phyloP scores from a whole-genome alignment of 352 stramenopile genomes.

The Pythium monospermum region DNA sequence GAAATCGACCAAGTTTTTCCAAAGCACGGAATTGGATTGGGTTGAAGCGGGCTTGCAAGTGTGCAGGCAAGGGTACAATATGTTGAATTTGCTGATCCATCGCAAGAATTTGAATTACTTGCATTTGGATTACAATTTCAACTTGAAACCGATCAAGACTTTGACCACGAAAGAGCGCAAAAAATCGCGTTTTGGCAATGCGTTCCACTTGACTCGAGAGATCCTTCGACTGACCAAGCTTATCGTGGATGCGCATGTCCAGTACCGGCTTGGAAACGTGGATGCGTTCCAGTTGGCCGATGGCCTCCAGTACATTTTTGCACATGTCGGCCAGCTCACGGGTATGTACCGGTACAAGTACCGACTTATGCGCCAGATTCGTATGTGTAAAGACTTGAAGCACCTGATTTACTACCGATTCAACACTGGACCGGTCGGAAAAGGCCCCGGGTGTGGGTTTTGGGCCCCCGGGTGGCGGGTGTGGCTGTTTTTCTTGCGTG shows the following conservation, averaged over 20 bases:
- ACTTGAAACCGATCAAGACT: slow-evolving; percentile 99
- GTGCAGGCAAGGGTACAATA: slow-evolving; percentile 99
- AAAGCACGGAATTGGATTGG: slow-evolving; percentile 99
- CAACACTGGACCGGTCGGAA: slow-evolving; percentile 99
- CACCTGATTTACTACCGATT: slow-evolving; percentile 99
- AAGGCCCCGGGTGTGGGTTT: slow-evolving; percentile 98
- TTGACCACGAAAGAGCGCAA: slow-evolving; percentile 99
- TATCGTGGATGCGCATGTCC: slow-evolving; percentile 99
- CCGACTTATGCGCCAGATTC: slow-evolving; percentile 94
- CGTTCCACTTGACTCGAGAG: slow-evolving; percentile 95
- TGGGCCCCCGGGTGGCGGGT: slow-evolving; percentile 99
- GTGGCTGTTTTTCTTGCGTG: slow-evolving; percentile 99
- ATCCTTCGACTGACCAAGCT: slow-evolving; percentile 99
- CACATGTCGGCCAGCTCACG: slow-evolving; percentile 99
- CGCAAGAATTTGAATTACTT: slow-evolving; percentile 99
- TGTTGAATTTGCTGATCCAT: slow-evolving; percentile 99
- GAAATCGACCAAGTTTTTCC: slow-evolving; percentile 99
- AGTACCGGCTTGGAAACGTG: slow-evolving; percentile 99
- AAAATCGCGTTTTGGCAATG: slow-evolving; percentile 97
- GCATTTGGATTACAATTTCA: slow-evolving; percentile 99
- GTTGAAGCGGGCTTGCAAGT: slow-evolving; percentile 98
- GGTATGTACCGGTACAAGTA: slow-evolving; percentile 99
- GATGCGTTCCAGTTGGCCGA: slow-evolving; percentile 99
- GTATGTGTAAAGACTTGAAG: slow-evolving; percentile 99
- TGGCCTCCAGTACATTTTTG: slow-evolving; percentile 99